phyloP scores from a whole-genome alignment of 371 early-diverging fungal genomes.

The Saksenaea oblongispora region DNA sequence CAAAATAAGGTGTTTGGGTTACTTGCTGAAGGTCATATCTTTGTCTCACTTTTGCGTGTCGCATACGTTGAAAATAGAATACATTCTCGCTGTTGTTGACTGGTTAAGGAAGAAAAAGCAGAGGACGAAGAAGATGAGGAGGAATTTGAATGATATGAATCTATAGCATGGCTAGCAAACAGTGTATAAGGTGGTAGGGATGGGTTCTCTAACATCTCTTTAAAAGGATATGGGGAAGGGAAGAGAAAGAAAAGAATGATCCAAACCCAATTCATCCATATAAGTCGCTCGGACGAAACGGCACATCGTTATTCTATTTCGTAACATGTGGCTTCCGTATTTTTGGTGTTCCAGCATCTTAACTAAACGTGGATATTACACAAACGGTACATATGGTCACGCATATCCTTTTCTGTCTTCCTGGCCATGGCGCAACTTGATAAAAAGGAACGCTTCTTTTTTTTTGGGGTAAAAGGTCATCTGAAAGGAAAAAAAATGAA shows the following conservation, averaged over 20 bases:
- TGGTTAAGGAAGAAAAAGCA: neutral
- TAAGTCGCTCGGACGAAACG: neutral
- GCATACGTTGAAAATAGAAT: conserved; percentile 29
- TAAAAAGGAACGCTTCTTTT: neutral
- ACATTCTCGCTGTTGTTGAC: conserved; percentile 12
- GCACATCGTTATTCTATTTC: conserved; percentile 3
- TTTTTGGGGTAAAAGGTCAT: neutral
- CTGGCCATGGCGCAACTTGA: conserved; percentile 4
- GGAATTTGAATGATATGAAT: neutral
- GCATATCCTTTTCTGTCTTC: neutral
- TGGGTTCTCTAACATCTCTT: neutral
- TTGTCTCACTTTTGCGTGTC: conserved; percentile 18
- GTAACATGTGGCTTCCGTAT: neutral
- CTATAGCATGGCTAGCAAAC: neutral
- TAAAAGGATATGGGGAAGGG: neutral
- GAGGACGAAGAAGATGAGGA: neutral
- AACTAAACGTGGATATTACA: conserved; percentile 2
- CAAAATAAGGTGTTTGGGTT: conserved; percentile 5
- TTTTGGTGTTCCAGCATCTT: neutral
- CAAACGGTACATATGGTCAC: neutral
- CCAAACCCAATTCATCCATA: neutral
- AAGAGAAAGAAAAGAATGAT: neutral
- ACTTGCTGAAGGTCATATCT: neutral
- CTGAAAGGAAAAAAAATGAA: neutral
- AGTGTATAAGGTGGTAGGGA: neutral